A percentile compares a stretch with the other conserved stretches of the same genome.
phyloP scores from a whole-genome alignment of 768 basidiomycete species.

The Filobasidium floriforme region DNA sequence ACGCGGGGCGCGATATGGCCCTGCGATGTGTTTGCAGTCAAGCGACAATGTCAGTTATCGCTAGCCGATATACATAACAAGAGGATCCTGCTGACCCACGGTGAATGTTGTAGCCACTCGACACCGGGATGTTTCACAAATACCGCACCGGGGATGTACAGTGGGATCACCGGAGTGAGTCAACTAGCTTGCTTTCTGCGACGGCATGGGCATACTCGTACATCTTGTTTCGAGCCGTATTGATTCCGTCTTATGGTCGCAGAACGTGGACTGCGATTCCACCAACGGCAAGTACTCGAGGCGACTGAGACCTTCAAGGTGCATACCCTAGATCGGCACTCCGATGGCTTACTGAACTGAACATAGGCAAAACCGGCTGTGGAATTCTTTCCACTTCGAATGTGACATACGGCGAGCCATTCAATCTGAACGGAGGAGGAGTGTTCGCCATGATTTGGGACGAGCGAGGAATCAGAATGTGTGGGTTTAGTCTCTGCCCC shows the following conservation, averaged over 20 bases:
- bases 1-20: too few species aligned
- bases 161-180: slow-evolving; percentile 33
- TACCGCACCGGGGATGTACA: slow-evolving; percentile 29
- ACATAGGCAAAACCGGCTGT: slow-evolving; percentile 55
- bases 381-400: slow-evolving; percentile 69
- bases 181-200: neutral
- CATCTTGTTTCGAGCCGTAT: neutral
- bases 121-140: slow-evolving; percentile 34
- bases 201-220: neutral
- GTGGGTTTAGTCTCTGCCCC: slow-evolving; percentile 42
- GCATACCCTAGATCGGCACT: too few species aligned
- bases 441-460: slow-evolving; percentile 90
- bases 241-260: neutral
- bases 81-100: neutral
- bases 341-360: neutral
- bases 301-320: too few species aligned
- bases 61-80: neutral
- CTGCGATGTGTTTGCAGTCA: slow-evolving; percentile 25
- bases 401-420: slow-evolving; percentile 73
- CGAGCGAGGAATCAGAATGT: slow-evolving; percentile 53
- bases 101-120: slow-evolving; percentile 31
- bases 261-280: slow-evolving; percentile 29
- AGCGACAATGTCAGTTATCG: slow-evolving; percentile 34
- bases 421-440: slow-evolving; percentile 71
- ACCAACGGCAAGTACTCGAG: slow-evolving; percentile 25